Conservation (phyloP, 192 early-diverging fungal species). For the Coemansia interrupta region DNA sequence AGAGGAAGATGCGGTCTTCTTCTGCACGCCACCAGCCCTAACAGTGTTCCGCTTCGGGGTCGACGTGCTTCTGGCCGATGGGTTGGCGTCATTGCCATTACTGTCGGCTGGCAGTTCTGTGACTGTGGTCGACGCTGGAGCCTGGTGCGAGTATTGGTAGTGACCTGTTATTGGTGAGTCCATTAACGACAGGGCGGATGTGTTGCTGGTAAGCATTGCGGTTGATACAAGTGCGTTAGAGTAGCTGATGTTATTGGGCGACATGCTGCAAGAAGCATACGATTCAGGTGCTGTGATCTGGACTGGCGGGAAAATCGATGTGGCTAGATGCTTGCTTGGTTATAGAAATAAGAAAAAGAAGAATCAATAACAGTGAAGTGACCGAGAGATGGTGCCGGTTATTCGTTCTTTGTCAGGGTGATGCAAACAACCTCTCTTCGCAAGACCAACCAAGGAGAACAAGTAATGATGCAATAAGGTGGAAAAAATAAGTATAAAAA, state of each 20-base stretch:
- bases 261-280: conserved; percentile 9
- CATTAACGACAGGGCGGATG: conserved; percentile 13
- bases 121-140: background rate
- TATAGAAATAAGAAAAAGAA: conserved; percentile 1
- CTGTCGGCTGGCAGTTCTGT: background rate
- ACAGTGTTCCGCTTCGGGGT: conserved; percentile 9
- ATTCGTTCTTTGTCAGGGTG: too few relatives aligned
- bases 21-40: conserved; percentile 23
- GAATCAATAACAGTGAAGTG: background rate
- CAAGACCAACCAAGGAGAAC: too few relatives aligned
- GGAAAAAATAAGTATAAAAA: too few relatives aligned
- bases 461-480: too few relatives aligned
- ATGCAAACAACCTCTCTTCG: too few relatives aligned
- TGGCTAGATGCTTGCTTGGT: background rate
- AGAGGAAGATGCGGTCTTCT: conserved; percentile 1
- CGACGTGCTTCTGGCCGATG: conserved; percentile 17
- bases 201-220: conserved; percentile 9
- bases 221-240: conserved; percentile 11
- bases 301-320: conserved; percentile 1
- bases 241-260: conserved; percentile 6
- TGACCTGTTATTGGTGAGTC: background rate
- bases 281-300: background rate
- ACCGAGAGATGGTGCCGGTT: background rate
- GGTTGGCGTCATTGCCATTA: conserved; percentile 18
- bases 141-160: background rate